Evolutionary conservation across 768 basidiomycete genomes (phyloP).

Genomic region (Boletus pseudo-olivaceus): DNA sequence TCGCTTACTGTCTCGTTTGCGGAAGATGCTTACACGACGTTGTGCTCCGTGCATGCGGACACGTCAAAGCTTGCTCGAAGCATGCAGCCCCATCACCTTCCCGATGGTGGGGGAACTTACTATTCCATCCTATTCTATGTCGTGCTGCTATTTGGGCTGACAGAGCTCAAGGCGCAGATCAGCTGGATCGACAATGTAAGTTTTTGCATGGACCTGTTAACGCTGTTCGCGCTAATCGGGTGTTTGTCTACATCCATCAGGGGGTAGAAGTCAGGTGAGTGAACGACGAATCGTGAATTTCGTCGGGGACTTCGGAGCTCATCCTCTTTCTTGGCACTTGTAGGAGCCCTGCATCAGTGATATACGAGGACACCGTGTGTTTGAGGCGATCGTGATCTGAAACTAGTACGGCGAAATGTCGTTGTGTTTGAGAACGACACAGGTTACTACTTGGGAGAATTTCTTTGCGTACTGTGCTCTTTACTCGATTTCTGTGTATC

Average conservation of each 20-base stretch:
- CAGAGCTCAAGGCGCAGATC: constrained; percentile 51
- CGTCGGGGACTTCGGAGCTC: background rate
- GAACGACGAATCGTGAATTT: background rate
- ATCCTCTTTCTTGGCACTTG: background rate
- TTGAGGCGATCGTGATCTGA: background rate
- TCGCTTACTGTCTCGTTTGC: background rate
- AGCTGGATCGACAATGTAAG: constrained; percentile 41
- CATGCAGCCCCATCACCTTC: constrained; percentile 12
- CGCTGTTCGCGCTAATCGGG: background rate
- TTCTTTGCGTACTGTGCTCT: background rate
- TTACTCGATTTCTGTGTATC: background rate
- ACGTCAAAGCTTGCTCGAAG: constrained; percentile 8
- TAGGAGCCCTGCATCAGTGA: constrained; percentile 28
- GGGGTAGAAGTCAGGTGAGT: constrained; percentile 35
- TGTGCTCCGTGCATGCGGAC: constrained; percentile 10
- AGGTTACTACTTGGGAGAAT: background rate
- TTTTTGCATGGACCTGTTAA: constrained; percentile 1
- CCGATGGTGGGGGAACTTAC: constrained; percentile 7
- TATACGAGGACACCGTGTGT: constrained; percentile 21
- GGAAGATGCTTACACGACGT: constrained; percentile 7
- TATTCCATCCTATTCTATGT: constrained; percentile 26
- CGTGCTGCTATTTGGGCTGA: constrained; percentile 49
- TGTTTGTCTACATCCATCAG: constrained; percentile 15
- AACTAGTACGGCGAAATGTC: background rate
- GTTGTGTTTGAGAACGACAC: background rate